Evolutionary conservation across 805 yeast species (phyloP).

Genomic region (Pichia californica): DNA sequence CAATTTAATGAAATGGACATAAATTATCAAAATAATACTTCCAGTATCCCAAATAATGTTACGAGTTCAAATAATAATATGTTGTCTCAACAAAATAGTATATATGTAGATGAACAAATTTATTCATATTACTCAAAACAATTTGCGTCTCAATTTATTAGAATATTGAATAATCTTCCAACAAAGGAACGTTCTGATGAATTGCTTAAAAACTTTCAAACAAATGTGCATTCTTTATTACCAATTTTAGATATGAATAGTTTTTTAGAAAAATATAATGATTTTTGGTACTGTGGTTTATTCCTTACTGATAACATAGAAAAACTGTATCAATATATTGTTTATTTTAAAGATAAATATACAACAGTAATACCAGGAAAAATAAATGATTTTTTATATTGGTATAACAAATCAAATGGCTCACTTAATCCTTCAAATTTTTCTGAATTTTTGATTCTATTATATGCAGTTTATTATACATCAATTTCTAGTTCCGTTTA

Average conservation of each 20-base stretch:
- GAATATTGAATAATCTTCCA: constrained; percentile 33
- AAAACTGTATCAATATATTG: constrained; percentile 15
- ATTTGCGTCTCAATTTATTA: constrained; percentile 25
- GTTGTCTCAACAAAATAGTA: not conserved
- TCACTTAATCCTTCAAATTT: constrained; percentile 15
- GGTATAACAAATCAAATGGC: constrained; percentile 36
- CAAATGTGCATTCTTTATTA: constrained; percentile 48
- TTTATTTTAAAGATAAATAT: constrained; percentile 8
- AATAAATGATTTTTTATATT: constrained; percentile 30
- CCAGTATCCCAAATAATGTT: too few species aligned
- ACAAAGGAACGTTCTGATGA: constrained; percentile 43
- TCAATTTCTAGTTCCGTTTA: constrained; percentile 14
- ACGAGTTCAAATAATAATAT: not conserved
- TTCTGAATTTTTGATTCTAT: constrained; percentile 17
- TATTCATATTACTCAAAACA: constrained; percentile 5
- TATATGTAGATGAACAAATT: constrained; percentile 1
- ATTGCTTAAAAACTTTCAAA: constrained; percentile 40
- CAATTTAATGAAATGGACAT: not conserved
- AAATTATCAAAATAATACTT: not conserved
- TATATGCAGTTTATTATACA: constrained; percentile 19
- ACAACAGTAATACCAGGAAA: constrained; percentile 11
- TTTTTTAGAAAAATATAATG: constrained; percentile 35
- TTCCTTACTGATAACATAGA: constrained; percentile 18
- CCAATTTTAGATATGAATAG: constrained; percentile 46
- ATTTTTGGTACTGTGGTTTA: constrained; percentile 40